A percentile compares a stretch with the other conserved stretches of the same genome.
Conservation (phyloP, 805 yeast species). For the Yamadazyma endophytica region DNA sequence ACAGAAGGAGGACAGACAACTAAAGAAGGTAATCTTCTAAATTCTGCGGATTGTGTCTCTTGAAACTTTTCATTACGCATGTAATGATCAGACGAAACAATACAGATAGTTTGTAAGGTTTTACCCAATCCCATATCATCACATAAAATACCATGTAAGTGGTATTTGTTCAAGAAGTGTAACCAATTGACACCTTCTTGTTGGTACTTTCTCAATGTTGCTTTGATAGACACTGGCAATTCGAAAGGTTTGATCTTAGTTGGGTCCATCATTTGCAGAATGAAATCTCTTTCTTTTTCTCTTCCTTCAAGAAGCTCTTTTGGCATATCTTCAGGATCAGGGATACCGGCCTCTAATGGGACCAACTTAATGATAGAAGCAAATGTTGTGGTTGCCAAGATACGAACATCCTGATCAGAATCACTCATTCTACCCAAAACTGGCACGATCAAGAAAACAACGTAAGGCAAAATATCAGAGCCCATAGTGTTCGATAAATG, state of each 20-base stretch:
- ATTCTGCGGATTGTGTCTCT: conserved; percentile 58
- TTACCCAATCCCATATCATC: conserved; percentile 99
- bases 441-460: conserved; percentile 93
- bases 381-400: conserved; percentile 90
- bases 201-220: conserved; percentile 89
- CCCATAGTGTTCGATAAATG: conserved; percentile 87
- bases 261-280: conserved; percentile 97
- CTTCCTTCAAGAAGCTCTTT: conserved; percentile 78
- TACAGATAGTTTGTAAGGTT: conserved; percentile 94
- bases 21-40: conserved; percentile 74
- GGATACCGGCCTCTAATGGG: conserved; percentile 95
- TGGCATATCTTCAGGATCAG: conserved; percentile 92
- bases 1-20: conserved; percentile 95
- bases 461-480: conserved; percentile 83
- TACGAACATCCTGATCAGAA: conserved; percentile 80
- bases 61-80: conserved; percentile 68
- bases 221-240: conserved; percentile 87
- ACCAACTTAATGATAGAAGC: conserved; percentile 94
- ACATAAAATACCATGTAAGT: conserved; percentile 94
- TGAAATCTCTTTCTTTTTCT: conserved; percentile 89
- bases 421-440: conserved; percentile 98
- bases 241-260: conserved; percentile 82
- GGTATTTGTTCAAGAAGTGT: conserved; percentile 90
- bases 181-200: conserved; percentile 99
- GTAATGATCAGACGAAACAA: conserved; percentile 93